A percentile compares a stretch with the other conserved stretches of the same genome.
phyloP scores from a whole-genome alignment of 148 eudicot genomes.

The Polygonum aviculare region DNA sequence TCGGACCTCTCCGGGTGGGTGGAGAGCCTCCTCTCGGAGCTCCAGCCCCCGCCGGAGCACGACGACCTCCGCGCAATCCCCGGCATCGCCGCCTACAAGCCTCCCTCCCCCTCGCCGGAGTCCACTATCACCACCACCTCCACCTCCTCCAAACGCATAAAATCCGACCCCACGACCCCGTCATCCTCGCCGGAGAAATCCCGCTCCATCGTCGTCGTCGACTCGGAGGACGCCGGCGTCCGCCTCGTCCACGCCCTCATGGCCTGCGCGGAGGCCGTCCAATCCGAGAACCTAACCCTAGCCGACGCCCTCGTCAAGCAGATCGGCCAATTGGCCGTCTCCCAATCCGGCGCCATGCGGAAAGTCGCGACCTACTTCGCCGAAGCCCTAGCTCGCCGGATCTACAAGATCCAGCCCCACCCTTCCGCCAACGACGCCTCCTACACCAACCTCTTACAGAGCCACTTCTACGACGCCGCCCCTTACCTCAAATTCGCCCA shows the following conservation, averaged over 20 bases:
- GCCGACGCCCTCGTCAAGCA: constrained; percentile 70
- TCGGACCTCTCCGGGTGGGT: constrained; percentile 78
- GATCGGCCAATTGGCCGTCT: constrained; percentile 52
- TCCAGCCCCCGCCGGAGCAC: neutral
- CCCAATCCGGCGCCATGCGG: constrained; percentile 77
- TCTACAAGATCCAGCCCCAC: constrained; percentile 52
- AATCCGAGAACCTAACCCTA: constrained; percentile 35
- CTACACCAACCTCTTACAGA: constrained; percentile 45
- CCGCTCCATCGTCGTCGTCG: constrained; percentile 52
- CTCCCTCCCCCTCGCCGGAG: neutral
- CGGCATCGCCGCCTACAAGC: constrained; percentile 12
- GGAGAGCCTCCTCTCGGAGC: constrained; percentile 59
- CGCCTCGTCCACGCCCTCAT: constrained; percentile 69
- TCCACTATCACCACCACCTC: neutral
- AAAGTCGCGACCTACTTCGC: constrained; percentile 88
- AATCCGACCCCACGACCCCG: neutral
- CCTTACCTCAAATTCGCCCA: constrained; percentile 91
- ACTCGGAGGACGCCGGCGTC: constrained; percentile 74
- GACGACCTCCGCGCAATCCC: constrained; percentile 11
- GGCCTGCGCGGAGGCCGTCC: constrained; percentile 86
- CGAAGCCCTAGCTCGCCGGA: constrained; percentile 62
- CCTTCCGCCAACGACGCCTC: constrained; percentile 13
- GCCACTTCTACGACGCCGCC: constrained; percentile 78
- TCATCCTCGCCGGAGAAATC: constrained; percentile 5
- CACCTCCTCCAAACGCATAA: constrained; percentile 4